Base-by-base conservation (phyloP, 2,329 filamentous ascomycete species). In the Leptographium procerum region DNA sequence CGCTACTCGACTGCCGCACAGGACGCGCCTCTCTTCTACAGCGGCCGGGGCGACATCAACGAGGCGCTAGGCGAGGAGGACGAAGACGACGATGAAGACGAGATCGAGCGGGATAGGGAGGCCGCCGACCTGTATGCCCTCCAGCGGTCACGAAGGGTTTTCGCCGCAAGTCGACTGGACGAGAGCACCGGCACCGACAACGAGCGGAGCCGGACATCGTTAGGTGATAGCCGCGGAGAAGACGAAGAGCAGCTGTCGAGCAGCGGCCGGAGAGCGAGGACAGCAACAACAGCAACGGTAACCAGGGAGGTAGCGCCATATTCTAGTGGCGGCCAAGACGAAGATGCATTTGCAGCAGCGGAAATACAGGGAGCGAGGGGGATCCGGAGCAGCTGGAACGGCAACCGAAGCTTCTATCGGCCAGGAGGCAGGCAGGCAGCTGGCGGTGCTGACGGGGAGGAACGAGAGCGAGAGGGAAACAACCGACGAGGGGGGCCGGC, bases 101-200 rank as follows among this genome's bases (percentile, higher is more conserved):
- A 94, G 69, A 87, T 89, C 66, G 91, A 96, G 71, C 86, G 89
- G 66, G 89, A 95, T 66, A 79, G 91, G 57, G 92, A 97, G 68
- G 89, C 92, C 36, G 91, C 91, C n/a, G 94, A 97, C 72, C 85
- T 94, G 64, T 95, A 91, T 72, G 92, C 92, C 7, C 76, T 99
- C 59, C 91, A 97, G 71, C 82, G 87, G 65, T 97, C 92, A 64
- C 83, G 94, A 65, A 83, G 91, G 52, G 89, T 96, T 60, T 92
- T 96, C 68, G 89, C 90, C 16, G 85, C 86, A 16, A 90, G 88
- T 71, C 84, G 88, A 65, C 74, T 96, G 55, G 89, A 88, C 43
- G 91, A 95, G 64, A 96, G 91, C 62, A 86, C 87, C 2, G 91
- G 95, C 65, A 83, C 87, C 2, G 91, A 94, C 55, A 84, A 87